A percentile compares a stretch with the other conserved stretches of the same genome.
phyloP scores from a whole-genome alignment of 2,329 filamentous ascomycete species.

The Emergomyces pasteurianus region DNA sequence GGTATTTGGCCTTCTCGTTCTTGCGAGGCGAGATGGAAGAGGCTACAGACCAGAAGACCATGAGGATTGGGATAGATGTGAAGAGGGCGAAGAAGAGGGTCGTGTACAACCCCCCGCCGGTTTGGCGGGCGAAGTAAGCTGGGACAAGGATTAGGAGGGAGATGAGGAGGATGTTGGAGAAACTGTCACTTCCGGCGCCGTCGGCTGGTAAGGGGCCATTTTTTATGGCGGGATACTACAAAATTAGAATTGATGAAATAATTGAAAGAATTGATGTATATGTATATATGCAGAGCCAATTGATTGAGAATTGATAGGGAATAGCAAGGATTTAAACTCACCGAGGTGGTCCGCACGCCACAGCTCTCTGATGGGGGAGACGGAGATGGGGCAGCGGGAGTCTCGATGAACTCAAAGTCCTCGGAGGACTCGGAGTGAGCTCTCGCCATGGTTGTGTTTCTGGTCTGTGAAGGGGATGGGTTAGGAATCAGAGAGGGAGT shows the following conservation, averaged over 20 bases:
- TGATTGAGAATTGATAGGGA: neutral
- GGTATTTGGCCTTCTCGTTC: conserved; percentile 82
- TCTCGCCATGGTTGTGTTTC: conserved; percentile 22
- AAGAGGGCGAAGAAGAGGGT: conserved; percentile 75
- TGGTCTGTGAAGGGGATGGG: conserved; percentile 16
- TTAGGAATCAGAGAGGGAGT: conserved; percentile 13
- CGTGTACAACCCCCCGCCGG: conserved; percentile 78
- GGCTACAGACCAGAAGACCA: conserved; percentile 66
- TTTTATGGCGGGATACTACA: conserved; percentile 74
- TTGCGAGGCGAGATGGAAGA: conserved; percentile 76
- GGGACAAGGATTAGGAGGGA: conserved; percentile 59
- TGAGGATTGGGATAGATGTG: conserved; percentile 66
- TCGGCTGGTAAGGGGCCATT: conserved; percentile 92
- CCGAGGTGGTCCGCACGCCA: conserved; percentile 50
- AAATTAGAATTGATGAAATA: conserved; percentile 7
- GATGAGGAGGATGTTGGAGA: conserved; percentile 72
- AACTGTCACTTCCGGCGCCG: conserved; percentile 67
- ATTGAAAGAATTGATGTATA: neutral
- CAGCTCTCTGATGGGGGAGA: conserved; percentile 42
- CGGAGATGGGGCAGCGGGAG: conserved; percentile 44
- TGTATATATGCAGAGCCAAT: neutral
- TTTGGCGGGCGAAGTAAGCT: conserved; percentile 67
- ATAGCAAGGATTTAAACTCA: conserved; percentile 28
- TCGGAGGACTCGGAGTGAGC: conserved; percentile 34
- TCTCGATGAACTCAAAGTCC: conserved; percentile 46